Evolutionary conservation across 495 filamentous ascomycete genomes (phyloP).

Genomic region (Amniculicola lignicola): DNA sequence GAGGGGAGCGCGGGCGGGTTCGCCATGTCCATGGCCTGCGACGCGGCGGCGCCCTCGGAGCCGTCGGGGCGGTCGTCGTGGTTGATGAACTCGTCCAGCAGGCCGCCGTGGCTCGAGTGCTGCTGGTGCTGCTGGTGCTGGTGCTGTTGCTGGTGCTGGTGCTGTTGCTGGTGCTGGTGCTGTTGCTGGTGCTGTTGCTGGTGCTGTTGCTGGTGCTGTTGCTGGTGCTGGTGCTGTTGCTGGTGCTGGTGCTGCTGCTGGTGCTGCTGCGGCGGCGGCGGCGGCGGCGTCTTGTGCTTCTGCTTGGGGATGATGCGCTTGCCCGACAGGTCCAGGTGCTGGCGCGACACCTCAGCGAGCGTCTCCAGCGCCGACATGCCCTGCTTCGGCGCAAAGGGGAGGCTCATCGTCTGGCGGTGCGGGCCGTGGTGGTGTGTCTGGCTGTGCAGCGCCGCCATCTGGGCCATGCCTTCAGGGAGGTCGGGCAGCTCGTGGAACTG

Average conservation of each 20-base stretch:
- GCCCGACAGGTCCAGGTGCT: slow-evolving; percentile 44
- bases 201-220: too few species aligned
- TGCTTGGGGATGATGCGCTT: slow-evolving; percentile 19
- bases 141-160: too few species aligned
- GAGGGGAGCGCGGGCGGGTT: slow-evolving; percentile 28
- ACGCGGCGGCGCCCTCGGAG: slow-evolving; percentile 1
- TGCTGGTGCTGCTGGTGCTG: too few species aligned
- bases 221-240: too few species aligned
- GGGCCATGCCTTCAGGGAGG: slow-evolving; percentile 18
- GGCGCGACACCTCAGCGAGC: slow-evolving; percentile 76
- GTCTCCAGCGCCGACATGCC: slow-evolving; percentile 74
- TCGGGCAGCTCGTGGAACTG: slow-evolving; percentile 52
- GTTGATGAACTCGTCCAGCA: slow-evolving; percentile 33
- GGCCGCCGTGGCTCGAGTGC: background rate
- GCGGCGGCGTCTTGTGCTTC: slow-evolving; percentile 17
- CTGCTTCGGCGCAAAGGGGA: slow-evolving; percentile 41
- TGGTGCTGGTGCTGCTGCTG: too few species aligned
- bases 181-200: too few species aligned
- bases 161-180: too few species aligned
- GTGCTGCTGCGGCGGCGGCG: too few species aligned
- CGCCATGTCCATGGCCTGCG: slow-evolving; percentile 21
- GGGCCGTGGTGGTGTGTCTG: slow-evolving; percentile 20
- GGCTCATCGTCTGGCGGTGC: slow-evolving; percentile 29
- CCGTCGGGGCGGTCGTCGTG: slow-evolving; percentile 30
- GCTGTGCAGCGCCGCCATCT: background rate